phyloP scores from a whole-genome alignment of 345 rosid species.

The Pugionium cornutum region DNA sequence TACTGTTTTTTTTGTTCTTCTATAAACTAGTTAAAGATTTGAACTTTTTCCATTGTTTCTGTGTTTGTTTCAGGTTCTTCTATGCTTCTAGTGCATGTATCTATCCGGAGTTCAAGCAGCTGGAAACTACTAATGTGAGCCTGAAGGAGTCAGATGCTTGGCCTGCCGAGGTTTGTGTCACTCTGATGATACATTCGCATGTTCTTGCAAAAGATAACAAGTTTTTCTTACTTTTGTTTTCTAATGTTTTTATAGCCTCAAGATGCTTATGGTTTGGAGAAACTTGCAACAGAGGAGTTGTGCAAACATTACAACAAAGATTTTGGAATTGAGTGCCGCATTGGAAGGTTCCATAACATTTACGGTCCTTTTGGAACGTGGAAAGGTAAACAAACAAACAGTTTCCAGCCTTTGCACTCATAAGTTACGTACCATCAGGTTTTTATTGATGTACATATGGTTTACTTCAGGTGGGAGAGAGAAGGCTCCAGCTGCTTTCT shows the following conservation, averaged over 20 bases:
- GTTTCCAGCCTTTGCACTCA: background rate
- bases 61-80: constrained; percentile 61
- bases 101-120: constrained; percentile 97
- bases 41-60: background rate
- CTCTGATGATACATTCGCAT: background rate
- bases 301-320: constrained; percentile 98
- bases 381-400: constrained; percentile 61
- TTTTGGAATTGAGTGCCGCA: constrained; percentile 88
- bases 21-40: background rate
- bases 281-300: constrained; percentile 95
- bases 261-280: constrained; percentile 99
- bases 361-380: constrained; percentile 99
- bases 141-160: constrained; percentile 98
- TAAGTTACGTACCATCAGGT: background rate
- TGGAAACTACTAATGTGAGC: constrained; percentile 92
- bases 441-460: constrained; percentile 1
- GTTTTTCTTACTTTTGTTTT: constrained; percentile 4
- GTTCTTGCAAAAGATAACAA: constrained; percentile 6
- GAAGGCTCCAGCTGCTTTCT: no score
- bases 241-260: constrained; percentile 66
- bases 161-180: constrained; percentile 92
- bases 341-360: constrained; percentile 97
- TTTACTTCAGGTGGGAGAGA: constrained; percentile 45
- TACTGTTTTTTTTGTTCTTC: background rate
- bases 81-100: constrained; percentile 99